Evolutionary conservation across 106 monocot species (phyloP).

Genomic region (Dendrobium nobile): DNA sequence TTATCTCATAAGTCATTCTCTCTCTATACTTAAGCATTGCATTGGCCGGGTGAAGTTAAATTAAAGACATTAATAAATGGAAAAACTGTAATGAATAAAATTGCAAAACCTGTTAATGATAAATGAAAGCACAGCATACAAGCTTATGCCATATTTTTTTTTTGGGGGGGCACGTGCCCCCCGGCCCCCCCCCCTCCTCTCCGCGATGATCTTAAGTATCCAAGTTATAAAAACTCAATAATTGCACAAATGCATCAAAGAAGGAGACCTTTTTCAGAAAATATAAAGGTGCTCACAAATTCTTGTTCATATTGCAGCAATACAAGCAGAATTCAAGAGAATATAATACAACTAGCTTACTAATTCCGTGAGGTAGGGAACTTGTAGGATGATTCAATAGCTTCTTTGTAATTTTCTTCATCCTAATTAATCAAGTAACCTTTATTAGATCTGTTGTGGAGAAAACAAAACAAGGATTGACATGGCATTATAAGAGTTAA

Average conservation of each 20-base stretch:
- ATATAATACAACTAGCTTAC: constrained; percentile 49
- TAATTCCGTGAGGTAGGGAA: constrained; percentile 64
- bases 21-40: no score
- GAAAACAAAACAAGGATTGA: not conserved
- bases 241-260: not conserved
- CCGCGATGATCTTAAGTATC: not conserved
- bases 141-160: no score
- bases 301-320: not conserved
- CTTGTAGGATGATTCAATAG: constrained; percentile 85
- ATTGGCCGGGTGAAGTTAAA: no score
- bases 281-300: not conserved
- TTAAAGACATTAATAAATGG: no score
- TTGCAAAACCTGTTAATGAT: no score
- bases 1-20: no score
- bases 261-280: not conserved
- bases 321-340: not conserved
- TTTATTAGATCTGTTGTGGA: constrained; percentile 60
- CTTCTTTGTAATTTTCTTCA: constrained; percentile 99
- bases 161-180: no score
- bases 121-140: no score
- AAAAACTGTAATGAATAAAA: no score
- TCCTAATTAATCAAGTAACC: constrained; percentile 69
- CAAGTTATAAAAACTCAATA: not conserved
- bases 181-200: no score
- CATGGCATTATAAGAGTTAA: constrained; percentile 5